A percentile compares a stretch with the other conserved stretches of the same genome.
These are phyloP conservation scores for Globisporangium solare DNA, from an alignment of 352 stramenopile species.

Conservation along the genomic window DNA sequence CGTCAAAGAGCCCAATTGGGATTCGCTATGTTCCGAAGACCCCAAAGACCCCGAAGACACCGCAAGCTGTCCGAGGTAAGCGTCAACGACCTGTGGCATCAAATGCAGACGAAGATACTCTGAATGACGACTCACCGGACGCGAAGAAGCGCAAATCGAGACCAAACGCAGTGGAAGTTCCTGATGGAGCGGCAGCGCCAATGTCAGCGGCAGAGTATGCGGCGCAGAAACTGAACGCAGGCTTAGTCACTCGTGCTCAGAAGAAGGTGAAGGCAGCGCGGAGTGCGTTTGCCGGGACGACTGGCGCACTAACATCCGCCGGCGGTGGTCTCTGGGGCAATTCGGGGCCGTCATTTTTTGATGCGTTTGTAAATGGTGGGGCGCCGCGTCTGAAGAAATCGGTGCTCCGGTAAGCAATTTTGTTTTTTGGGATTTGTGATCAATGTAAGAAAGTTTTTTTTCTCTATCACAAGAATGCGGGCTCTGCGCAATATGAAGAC, in stretches of 20 bases:
- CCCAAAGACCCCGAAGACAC: slow-evolving; percentile 17
- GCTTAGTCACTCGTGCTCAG: slow-evolving; percentile 29
- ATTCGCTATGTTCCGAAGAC: slow-evolving; percentile 18
- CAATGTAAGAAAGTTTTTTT: neutral
- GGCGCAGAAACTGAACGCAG: slow-evolving; percentile 36
- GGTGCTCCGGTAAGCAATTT: slow-evolving; percentile 7
- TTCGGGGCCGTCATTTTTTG: slow-evolving; percentile 41
- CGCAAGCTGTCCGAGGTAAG: slow-evolving; percentile 11
- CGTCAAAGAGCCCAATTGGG: slow-evolving; percentile 18
- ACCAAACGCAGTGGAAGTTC: neutral
- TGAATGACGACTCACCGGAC: neutral
- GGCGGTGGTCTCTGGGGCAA: slow-evolving; percentile 14
- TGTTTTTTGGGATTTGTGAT: too few species aligned
- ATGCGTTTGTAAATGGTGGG: slow-evolving; percentile 67
- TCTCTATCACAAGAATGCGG: neutral
- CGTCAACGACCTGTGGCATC: slow-evolving; percentile 1
- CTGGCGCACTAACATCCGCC: slow-evolving; percentile 8
- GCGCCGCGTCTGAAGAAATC: slow-evolving; percentile 53
- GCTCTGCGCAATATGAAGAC: neutral
- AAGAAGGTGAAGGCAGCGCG: slow-evolving; percentile 25
- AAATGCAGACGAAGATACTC: slow-evolving; percentile 3
- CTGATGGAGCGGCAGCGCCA: neutral
- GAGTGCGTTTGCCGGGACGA: slow-evolving; percentile 6
- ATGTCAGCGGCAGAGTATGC: slow-evolving; percentile 20
- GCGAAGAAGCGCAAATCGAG: neutral